Evolutionary conservation across 805 yeast genomes (phyloP).

Genomic region (Candida verbasci): DNA sequence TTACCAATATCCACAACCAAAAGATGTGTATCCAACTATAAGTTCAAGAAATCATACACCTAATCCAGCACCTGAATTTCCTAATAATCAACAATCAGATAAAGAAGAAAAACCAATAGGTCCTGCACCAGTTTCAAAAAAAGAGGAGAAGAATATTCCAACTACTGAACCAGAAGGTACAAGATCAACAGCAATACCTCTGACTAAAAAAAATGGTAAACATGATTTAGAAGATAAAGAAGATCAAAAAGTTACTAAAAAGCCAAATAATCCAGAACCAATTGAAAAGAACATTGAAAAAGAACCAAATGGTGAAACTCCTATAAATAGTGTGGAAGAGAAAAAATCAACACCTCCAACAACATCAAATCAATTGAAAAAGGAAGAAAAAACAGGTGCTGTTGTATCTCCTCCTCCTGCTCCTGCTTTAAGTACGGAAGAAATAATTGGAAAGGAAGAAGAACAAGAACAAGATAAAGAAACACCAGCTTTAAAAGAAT

Average conservation of each 20-base stretch:
- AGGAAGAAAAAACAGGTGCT: slow-evolving; percentile 3
- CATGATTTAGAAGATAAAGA: slow-evolving; percentile 37
- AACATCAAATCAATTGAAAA: slow-evolving; percentile 2
- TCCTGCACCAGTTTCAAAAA: slow-evolving; percentile 1
- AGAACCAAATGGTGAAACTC: slow-evolving; percentile 11
- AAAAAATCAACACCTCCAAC: slow-evolving; percentile 1
- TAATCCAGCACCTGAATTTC: slow-evolving; percentile 6
- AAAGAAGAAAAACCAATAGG: slow-evolving; percentile 6
- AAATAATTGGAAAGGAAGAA: not conserved
- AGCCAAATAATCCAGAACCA: slow-evolving; percentile 13
- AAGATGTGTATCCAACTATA: slow-evolving; percentile 5
- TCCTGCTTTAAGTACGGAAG: slow-evolving; percentile 1
- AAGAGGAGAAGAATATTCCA: not conserved
- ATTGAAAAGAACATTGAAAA: slow-evolving; percentile 2
- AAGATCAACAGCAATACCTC: slow-evolving; percentile 7
- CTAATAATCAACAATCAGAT: slow-evolving; percentile 1
- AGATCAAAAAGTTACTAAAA: slow-evolving; percentile 26
- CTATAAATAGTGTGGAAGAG: not conserved
- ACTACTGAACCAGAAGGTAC: slow-evolving; percentile 7
- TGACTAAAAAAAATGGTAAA: slow-evolving; percentile 14
- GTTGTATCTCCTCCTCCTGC: slow-evolving; percentile 3
- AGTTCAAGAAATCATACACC: not conserved
- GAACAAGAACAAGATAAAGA: slow-evolving; percentile 6
- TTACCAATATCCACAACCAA: slow-evolving; percentile 9
- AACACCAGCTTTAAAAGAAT: not conserved